Evolutionary conservation across 2,329 filamentous ascomycete species (phyloP).

Genomic region (Cercospora brassicicola): DNA sequence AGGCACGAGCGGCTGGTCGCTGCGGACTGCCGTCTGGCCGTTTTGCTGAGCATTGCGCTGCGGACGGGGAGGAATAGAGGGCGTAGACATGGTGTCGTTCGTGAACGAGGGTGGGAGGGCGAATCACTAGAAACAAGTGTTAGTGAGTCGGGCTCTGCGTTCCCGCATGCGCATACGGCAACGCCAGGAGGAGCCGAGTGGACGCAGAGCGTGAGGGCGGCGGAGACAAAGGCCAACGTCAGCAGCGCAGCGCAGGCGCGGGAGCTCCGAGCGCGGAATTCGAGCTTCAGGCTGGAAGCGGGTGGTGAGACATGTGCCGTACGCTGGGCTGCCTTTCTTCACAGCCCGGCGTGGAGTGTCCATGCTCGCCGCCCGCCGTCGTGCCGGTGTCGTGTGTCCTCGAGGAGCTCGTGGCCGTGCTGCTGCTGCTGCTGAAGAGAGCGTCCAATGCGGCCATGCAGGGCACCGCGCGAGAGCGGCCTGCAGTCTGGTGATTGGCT

Average conservation of each 20-base stretch:
- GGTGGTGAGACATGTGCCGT: not conserved
- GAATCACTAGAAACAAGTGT: slow-evolving; percentile 8
- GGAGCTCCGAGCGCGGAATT: not conserved
- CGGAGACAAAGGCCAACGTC: not conserved
- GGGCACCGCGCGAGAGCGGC: not conserved
- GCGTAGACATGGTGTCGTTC: slow-evolving; percentile 30
- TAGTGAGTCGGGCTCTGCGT: slow-evolving; percentile 16
- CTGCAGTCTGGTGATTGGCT: slow-evolving; percentile 2
- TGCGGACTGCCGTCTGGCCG: slow-evolving; percentile 44
- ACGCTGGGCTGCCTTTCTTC: not conserved
- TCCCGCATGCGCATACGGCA: slow-evolving; percentile 6
- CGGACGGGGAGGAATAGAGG: slow-evolving; percentile 64
- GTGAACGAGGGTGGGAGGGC: not conserved
- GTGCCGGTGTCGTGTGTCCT: not conserved
- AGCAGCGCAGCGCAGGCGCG: not conserved
- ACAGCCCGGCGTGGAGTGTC: not conserved
- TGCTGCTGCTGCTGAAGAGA: not conserved
- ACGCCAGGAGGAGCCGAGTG: not conserved
- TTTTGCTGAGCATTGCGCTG: slow-evolving; percentile 50
- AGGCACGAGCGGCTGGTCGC: slow-evolving; percentile 70
- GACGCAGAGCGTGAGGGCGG: not conserved
- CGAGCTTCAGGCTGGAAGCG: not conserved
- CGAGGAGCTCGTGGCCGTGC: not conserved
- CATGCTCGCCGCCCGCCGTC: not conserved
- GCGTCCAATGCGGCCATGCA: not conserved